Percentiles rank a stretch among this genome's conserved stretches.
Evolutionary conservation across 2,329 filamentous ascomycete genomes (phyloP).

Genomic region (Alternaria gansuensis): DNA sequence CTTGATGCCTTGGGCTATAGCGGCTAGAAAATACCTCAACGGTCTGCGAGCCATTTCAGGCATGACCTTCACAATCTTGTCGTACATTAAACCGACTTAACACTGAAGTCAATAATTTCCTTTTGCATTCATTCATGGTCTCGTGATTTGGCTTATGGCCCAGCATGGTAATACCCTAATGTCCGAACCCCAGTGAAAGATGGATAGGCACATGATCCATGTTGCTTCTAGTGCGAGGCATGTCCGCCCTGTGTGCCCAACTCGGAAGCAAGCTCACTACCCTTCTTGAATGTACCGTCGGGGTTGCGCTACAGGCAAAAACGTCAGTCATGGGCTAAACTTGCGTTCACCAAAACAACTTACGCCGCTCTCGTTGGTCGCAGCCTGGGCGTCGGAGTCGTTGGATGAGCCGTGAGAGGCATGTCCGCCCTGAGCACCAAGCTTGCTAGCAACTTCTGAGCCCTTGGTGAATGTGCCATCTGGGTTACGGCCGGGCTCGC

Average conservation of each 20-base stretch:
- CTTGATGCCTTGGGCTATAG: conserved; percentile 68
- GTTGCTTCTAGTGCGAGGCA: conserved; percentile 31
- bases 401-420: conserved; percentile 39
- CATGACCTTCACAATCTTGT: neutral
- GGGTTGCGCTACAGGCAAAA: conserved; percentile 54
- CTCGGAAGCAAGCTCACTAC: conserved; percentile 49
- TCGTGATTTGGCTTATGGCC: neutral
- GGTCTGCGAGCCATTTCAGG: neutral
- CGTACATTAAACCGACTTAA: neutral
- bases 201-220: neutral
- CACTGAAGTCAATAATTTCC: neutral
- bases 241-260: conserved; percentile 48
- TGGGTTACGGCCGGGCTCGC: conserved; percentile 46
- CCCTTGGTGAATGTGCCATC: conserved; percentile 54
- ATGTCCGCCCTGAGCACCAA: conserved; percentile 51
- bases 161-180: neutral
- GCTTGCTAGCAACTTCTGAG: conserved; percentile 50
- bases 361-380: conserved; percentile 33
- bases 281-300: conserved; percentile 52
- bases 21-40: conserved; percentile 26
- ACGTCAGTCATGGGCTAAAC: conserved; percentile 33
- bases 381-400: conserved; percentile 17
- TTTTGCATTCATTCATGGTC: conserved; percentile 5
- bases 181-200: neutral
- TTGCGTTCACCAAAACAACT: conserved; percentile 28